Evolutionary conservation across 2,329 filamentous ascomycete genomes (phyloP).

Genomic region (Sclerotinia spermophila): DNA sequence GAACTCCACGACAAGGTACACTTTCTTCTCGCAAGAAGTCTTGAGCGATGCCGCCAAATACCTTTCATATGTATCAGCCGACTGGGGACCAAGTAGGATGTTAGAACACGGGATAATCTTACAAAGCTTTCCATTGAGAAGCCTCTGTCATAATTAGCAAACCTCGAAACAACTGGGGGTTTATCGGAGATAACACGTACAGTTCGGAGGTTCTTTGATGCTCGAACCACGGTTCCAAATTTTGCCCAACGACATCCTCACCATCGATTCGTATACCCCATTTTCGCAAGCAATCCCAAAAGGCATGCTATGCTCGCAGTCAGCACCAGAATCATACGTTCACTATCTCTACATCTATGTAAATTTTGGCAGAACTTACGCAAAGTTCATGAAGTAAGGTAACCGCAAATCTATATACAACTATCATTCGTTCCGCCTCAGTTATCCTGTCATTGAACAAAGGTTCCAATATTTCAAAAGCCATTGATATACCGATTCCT

Average conservation of each 20-base stretch:
- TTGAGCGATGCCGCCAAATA: slow-evolving; percentile 1
- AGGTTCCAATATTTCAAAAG: slow-evolving; percentile 10
- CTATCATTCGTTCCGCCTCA: not conserved
- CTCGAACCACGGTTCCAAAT: slow-evolving; percentile 13
- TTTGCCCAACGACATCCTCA: not conserved
- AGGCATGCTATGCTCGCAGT: slow-evolving; percentile 2
- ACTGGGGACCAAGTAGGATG: not conserved
- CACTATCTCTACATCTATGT: not conserved
- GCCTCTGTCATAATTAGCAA: slow-evolving; percentile 1
- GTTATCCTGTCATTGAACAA: slow-evolving; percentile 13
- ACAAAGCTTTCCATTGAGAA: slow-evolving; percentile 15
- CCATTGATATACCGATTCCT: slow-evolving; percentile 6
- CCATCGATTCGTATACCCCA: not conserved
- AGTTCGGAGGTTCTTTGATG: slow-evolving; percentile 7
- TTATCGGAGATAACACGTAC: not conserved
- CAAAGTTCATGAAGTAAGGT: slow-evolving; percentile 10
- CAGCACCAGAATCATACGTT: not conserved
- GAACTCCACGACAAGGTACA: slow-evolving; percentile 7
- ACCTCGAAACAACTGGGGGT: not conserved
- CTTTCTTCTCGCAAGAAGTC: not conserved
- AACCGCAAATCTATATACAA: not conserved
- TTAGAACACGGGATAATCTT: not conserved
- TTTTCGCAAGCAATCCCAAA: slow-evolving; percentile 9
- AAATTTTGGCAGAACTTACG: not conserved
- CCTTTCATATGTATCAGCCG: not conserved